Evolutionary conservation across 306 rosid species (phyloP), one percentile per base, ranked within the genome.

Genomic region (Mimosa pudica): DNA sequence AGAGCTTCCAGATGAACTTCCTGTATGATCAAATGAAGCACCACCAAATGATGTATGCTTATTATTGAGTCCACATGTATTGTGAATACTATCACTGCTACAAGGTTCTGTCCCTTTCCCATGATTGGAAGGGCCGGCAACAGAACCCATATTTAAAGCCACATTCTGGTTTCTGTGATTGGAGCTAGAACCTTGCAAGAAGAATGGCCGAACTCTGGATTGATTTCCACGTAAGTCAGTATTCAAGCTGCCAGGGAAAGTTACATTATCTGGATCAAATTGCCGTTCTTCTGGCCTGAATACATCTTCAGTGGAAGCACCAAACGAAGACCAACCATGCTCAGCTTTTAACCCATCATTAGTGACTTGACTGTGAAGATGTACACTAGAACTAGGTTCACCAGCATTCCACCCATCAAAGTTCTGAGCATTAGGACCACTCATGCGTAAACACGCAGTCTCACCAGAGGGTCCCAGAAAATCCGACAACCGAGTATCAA

Each of bases 101-200:
- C 86, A 70, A 38, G 85, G 79, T 77, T 81, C 92, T 71, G 81
- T 84, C 20, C 82, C 87, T 75, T 80, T 89, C 82, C 85, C 91
- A 64, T 77, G 81, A 73, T 85, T 78, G 82, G 82, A 49, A 71
- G 84, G 33, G 65, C 70, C 77, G 3, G 77, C 85, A 77, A 79
- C 63, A 70, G 78, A 84, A 58, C 79, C 91, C 78, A 86, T 77
- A 81, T 84, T 85, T 48, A 84, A 79, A 86, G 79, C 77, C 69
- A 61, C 82, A 80, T 75, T 81, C 49, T 84, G 94, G 60, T 69
- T 71, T 60, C n/a, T 20, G 45, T 6, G 55, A 45, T 45, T 69
- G 55, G 92, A 84, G 86, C 93, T 86, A 62, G 97, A 91, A 78
- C 90, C 97, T 77, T 83, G 91, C 57, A 85, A 83, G 85, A 87